Base-by-base conservation (phyloP, 176 grass and related monocot species). In the Hordeum marinum region DNA sequence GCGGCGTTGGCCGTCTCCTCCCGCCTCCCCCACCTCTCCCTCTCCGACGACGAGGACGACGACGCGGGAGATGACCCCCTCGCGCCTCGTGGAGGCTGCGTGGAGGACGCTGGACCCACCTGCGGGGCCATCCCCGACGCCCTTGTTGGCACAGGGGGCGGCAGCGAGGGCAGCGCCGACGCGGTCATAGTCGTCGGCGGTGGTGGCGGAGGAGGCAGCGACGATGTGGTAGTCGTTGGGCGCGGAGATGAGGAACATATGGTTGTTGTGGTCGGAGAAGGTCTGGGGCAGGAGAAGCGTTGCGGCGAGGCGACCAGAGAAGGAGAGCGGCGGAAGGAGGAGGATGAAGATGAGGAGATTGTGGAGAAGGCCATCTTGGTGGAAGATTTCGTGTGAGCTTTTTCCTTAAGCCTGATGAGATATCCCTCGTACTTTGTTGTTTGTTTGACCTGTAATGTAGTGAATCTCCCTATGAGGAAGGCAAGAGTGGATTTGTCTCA, bases 1-100 rank as follows among this genome's bases (percentile, higher is more conserved):
- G 93, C 96, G 57, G 85, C 89, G 39, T 62, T 34, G 68, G 74
- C 78, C 63, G 77, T 89, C 68, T 82, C 83, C 70, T 79, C 84
- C 80, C 84, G 82, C 27, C 63, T 84, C 81, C 20, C 36, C 60
- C 80, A 54, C 35, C 8, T 71, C 78, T 24, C 55, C 79, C 39
- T 79, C 75, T 59, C 57, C 57, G 83, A 86, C 29, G 83, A 68
- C 37, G 67, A 68, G 1, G 93, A 15, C n/a, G n/a, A n/a, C n/a
- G 90, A 80, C 41, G 41, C 11, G 11, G 93, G 48, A 52, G 48
- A 7, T 52, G 25, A 0, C 8, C 15, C 45, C 11, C 29, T 76
- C 6, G 11, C 18, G 3, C 36, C 36, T 26, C 48, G 1, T 29
- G 41, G 31, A 5, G 78, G 72, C 8, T 86, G 78, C 83, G 41